Conservation (phyloP, 169 alveolate species). For the Plasmodium malariae region DNA sequence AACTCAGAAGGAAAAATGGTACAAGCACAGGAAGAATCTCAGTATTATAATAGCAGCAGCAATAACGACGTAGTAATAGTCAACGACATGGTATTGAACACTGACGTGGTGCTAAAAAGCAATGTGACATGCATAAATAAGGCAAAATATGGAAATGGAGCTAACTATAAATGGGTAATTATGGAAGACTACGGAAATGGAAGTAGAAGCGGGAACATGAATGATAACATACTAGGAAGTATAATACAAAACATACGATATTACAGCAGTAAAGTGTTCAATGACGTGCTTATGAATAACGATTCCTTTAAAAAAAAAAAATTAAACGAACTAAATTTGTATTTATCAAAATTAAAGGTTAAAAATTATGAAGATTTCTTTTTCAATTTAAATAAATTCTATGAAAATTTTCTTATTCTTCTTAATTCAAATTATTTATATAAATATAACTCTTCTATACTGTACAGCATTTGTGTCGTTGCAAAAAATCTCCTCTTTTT, state of each 20-base stretch:
- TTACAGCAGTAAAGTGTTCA: constrained; percentile 44
- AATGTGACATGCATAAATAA: no score
- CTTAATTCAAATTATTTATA: constrained; percentile 40
- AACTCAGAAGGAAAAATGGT: not conserved
- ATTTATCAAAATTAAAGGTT: constrained; percentile 35
- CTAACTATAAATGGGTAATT: not conserved
- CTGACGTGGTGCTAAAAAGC: no score
- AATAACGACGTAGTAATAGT: not conserved
- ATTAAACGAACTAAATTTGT: constrained; percentile 32
- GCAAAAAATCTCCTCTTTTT: constrained; percentile 29
- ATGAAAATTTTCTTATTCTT: constrained; percentile 21
- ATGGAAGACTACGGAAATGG: not conserved
- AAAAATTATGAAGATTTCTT: constrained; percentile 52
- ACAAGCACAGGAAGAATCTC: not conserved
- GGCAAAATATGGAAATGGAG: no score
- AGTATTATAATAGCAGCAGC: not conserved
- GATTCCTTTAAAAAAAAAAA: constrained; percentile 39
- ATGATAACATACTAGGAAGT: not conserved
- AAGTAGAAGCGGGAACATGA: not conserved
- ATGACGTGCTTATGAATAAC: constrained; percentile 37
- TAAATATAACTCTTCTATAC: constrained; percentile 54
- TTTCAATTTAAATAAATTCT: constrained; percentile 52
- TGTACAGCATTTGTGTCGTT: constrained; percentile 47
- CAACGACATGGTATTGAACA: not conserved
- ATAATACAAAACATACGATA: constrained; percentile 43